A percentile compares a stretch with the other conserved stretches of the same genome.
Evolutionary conservation across 305 asterid species (phyloP).

Genomic region (Fraxinus platypoda): DNA sequence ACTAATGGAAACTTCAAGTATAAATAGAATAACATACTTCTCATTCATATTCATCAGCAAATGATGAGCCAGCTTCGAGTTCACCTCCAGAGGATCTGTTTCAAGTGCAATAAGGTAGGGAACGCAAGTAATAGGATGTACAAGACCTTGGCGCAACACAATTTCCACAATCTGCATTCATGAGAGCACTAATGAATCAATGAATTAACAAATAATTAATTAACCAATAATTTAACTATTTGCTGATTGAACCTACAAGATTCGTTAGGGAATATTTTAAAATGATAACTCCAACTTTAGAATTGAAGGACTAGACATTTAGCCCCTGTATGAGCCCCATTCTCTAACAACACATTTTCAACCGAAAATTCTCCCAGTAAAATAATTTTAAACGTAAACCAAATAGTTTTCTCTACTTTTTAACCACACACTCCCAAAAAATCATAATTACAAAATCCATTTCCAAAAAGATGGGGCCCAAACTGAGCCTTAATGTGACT

Average conservation of each 20-base stretch:
- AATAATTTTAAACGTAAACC: not conserved
- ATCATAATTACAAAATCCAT: not conserved
- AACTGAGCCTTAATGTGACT: not conserved
- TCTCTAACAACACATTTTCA: not conserved
- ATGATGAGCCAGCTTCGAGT: constrained; percentile 88
- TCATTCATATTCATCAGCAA: constrained; percentile 97
- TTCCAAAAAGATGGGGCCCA: not conserved
- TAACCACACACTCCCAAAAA: not conserved
- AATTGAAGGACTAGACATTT: constrained; percentile 13
- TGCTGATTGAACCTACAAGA: constrained; percentile 10
- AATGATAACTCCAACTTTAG: constrained; percentile 12
- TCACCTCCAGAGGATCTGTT: constrained; percentile 86
- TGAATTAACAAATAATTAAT: not conserved
- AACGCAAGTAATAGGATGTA: constrained; percentile 97
- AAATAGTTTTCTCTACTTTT: not conserved
- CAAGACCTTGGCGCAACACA: constrained; percentile 98
- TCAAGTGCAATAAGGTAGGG: constrained; percentile 98
- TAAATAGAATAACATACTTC: constrained; percentile 52
- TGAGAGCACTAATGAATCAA: constrained; percentile 24
- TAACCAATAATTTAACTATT: not conserved
- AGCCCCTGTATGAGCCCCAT: not conserved
- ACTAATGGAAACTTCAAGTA: constrained; percentile 10
- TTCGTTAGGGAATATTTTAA: constrained; percentile 6
- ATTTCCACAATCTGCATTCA: constrained; percentile 81
- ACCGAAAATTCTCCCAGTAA: not conserved